Base-by-base conservation (phyloP, 1,284 basidiomycete species). In the Salmacisia buchloeana region DNA sequence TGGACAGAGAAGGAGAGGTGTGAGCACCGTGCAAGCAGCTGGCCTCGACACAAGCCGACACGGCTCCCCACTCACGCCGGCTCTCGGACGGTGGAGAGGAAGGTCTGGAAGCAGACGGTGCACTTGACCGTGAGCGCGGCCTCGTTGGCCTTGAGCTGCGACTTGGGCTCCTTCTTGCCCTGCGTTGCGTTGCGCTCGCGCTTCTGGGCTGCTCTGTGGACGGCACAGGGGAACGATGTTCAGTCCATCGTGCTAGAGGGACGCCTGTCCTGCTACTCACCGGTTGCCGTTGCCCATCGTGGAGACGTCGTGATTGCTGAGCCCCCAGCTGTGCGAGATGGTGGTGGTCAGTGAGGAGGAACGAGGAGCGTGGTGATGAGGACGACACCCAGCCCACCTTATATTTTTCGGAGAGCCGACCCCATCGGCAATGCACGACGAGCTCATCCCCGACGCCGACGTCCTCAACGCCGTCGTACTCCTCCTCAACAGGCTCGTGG, bases 121-220 rank as follows among this genome's bases (percentile, higher is more conserved):
- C 83, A 84, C 72, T 82, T 79, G 68, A 83, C 81, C 57, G 74
- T 80, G 64, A 80, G 80, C 25, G 83, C 82, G 5, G 82, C 81
- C 76, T 80, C 78, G 69, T 79, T 79, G 21, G 68, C 64, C 62
- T 79, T 79, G 25, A 74, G 67, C 63, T 79, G 77, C 38, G 74
- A 76, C 60, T 71, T 76, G 25, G 77, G 68, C 5, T 68, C 70
- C 13, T 62, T 61, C 4, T 67, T 73, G 2, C 59, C 59, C 2
- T 69, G 66, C 60, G 73, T 75, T 25, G 77, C 77, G 63, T 77
- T 78, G 15, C 77, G 66, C 46, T 79, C 77, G 13, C 77, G 73
- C 67, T 79, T 79, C 61, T 78, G 76, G 46, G 73, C 71, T 60
- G 76, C 76, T 57, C 76, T 76, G 56, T 29, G 7, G n/a, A 21